A percentile compares a stretch with the other conserved stretches of the same genome.
Conservation (phyloP, 1,139 yeast genomes). For the Pneumocystis murina region DNA sequence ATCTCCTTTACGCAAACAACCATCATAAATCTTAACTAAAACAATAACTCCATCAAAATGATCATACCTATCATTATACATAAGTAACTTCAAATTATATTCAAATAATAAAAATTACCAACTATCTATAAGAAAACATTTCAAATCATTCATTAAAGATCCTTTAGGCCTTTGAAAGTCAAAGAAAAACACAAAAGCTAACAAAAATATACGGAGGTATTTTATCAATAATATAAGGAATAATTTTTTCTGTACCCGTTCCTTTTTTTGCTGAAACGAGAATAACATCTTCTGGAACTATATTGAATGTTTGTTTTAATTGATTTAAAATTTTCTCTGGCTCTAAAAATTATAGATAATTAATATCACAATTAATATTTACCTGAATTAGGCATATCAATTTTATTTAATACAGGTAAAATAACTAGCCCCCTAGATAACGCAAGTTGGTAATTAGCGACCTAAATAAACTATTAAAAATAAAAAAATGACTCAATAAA, state of each 20-base stretch:
- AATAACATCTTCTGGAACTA: constrained; percentile 58
- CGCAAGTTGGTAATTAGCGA: constrained; percentile 85
- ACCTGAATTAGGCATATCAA: constrained; percentile 69
- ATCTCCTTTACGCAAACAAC: constrained; percentile 57
- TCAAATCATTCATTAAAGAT: background rate
- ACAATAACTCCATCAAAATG: constrained; percentile 85
- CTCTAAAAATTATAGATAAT: constrained; percentile 25
- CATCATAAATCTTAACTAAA: constrained; percentile 74
- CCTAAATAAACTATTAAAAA: constrained; percentile 4
- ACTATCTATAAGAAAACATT: background rate
- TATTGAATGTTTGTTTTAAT: constrained; percentile 67
- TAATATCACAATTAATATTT: background rate
- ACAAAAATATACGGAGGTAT: constrained; percentile 38
- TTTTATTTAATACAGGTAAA: constrained; percentile 81
- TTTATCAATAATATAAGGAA: constrained; percentile 65
- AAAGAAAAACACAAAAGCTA: background rate
- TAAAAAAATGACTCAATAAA: background rate
- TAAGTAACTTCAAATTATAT: constrained; percentile 42
- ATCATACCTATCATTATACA: constrained; percentile 96
- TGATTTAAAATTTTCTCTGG: constrained; percentile 69
- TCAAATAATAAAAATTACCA: background rate
- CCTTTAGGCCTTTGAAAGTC: background rate
- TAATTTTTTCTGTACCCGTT: constrained; percentile 50
- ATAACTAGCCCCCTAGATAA: constrained; percentile 68
- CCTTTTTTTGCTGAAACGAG: constrained; percentile 92